phyloP scores from a whole-genome alignment of 495 filamentous ascomycete species.

The Penicillium goetzii region DNA sequence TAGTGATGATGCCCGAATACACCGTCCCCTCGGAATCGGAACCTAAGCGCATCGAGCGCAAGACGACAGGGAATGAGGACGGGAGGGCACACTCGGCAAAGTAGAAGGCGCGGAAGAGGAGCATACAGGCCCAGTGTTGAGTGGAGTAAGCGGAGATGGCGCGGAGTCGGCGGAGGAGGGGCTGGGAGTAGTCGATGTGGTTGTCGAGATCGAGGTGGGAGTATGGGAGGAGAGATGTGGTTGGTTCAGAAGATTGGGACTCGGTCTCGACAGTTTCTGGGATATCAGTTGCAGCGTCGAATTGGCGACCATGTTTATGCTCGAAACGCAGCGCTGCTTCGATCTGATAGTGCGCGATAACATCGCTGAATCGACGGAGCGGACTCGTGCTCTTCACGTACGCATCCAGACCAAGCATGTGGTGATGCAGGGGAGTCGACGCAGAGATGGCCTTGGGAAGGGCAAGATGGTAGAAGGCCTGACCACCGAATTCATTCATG shows the following conservation, averaged over 20 bases:
- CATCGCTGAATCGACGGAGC: slow-evolving; percentile 78
- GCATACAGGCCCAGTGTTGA: slow-evolving; percentile 67
- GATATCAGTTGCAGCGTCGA: slow-evolving; percentile 43
- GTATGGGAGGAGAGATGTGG: slow-evolving; percentile 63
- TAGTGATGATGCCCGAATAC: slow-evolving; percentile 36
- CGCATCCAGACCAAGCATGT: slow-evolving; percentile 63
- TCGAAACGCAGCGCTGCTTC: slow-evolving; percentile 79
- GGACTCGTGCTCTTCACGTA: slow-evolving; percentile 87
- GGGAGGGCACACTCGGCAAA: slow-evolving; percentile 71
- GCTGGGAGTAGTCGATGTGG: slow-evolving; percentile 39
- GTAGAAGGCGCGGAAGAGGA: slow-evolving; percentile 75
- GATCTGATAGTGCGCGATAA: slow-evolving; percentile 92
- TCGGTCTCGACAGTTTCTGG: slow-evolving; percentile 5
- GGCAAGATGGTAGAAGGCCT: slow-evolving; percentile 36
- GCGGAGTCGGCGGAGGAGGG: slow-evolving; percentile 38
- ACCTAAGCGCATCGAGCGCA: slow-evolving; percentile 40
- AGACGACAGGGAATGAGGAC: slow-evolving; percentile 59
- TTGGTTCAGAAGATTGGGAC: background rate
- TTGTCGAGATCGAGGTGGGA: slow-evolving; percentile 56
- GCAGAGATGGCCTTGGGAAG: slow-evolving; percentile 56
- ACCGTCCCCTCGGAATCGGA: slow-evolving; percentile 38
- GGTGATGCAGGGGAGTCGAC: slow-evolving; percentile 56
- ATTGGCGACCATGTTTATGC: slow-evolving; percentile 52
- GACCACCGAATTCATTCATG: slow-evolving; percentile 37
- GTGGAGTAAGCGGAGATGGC: slow-evolving; percentile 40